A percentile compares a stretch with the other conserved stretches of the same genome.
Evolutionary conservation across 805 yeast genomes (phyloP).

Genomic region (Saccharomyces eubayanus): DNA sequence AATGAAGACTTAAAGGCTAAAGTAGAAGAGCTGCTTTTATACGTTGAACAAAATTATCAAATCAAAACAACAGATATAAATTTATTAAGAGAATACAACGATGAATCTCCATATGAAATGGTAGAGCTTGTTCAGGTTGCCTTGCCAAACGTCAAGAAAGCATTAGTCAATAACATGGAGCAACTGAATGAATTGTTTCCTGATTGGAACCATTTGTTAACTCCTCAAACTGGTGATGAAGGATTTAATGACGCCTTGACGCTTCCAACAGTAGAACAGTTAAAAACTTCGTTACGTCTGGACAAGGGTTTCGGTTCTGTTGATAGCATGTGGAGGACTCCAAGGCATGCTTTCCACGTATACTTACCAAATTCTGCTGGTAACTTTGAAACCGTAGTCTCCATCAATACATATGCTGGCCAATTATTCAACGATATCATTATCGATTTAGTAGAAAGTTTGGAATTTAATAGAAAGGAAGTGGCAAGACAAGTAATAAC

Average conservation of each 20-base stretch:
- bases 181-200: slow-evolving; percentile 33
- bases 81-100: slow-evolving; percentile 22
- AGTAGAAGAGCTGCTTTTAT: slow-evolving; percentile 39
- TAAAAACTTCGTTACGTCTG: slow-evolving; percentile 28
- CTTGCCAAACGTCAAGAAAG: slow-evolving; percentile 41
- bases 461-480: slow-evolving; percentile 84
- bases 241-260: slow-evolving; percentile 29
- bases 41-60: slow-evolving; percentile 33
- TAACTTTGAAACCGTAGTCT: slow-evolving; percentile 61
- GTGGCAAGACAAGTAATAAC: slow-evolving; percentile 76
- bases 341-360: slow-evolving; percentile 54
- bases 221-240: slow-evolving; percentile 25
- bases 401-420: slow-evolving; percentile 42
- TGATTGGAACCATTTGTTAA: slow-evolving; percentile 32
- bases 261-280: slow-evolving; percentile 33
- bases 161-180: slow-evolving; percentile 37
- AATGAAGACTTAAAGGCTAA: slow-evolving; percentile 23
- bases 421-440: slow-evolving; percentile 66
- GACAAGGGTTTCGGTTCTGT: slow-evolving; percentile 40
- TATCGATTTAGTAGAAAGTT: slow-evolving; percentile 62
- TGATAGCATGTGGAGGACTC: slow-evolving; percentile 60
- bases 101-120: slow-evolving; percentile 42
- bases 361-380: slow-evolving; percentile 43
- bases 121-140: slow-evolving; percentile 42
- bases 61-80: slow-evolving; percentile 15